Base-by-base conservation (phyloP, 768 basidiomycete species). In the Pisolithus tinctorius region DNA sequence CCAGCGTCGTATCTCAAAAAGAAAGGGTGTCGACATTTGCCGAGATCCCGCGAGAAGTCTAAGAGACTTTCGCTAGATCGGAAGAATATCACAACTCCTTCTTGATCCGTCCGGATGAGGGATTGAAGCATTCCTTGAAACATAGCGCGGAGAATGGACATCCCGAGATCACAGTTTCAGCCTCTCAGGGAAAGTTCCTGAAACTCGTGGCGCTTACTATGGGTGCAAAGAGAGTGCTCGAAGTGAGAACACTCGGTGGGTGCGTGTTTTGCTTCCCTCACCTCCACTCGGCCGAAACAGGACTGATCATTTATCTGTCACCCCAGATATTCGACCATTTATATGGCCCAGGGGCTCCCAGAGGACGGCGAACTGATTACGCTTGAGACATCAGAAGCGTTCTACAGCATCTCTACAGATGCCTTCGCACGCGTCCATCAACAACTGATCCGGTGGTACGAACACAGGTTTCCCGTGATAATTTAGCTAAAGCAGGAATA, bases 171-270 rank as follows among this genome's bases (percentile, higher is more conserved):
- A 73, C 77, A 2, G 79, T 81, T 37, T 75, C 72, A 48, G 61
- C 71, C 10, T 72, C 77, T 0, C 79, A 82, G 63, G 82, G 81
- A 6, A 82, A 82, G 61, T 72, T 82, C 54, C 58, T 84, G 52
- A 70, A 76, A 52, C 70, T 85, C 6, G 53, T 83, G 34, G 79
- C 74, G 6, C 66, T 67, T 40, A 74, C 78, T 3, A 71, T 80
- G 31, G 64, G 71, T 13, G 83, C 82, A 38, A 80, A 79, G 68
- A 66, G 74, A 50, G 71, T 84, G n/a, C 63, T 87, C 39, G 83
- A 85, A 58, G 75, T 87, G 45, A 84, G 83, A 0, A 84, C 83
- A 6, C 70, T 85, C 13, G 82, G 80, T n/a, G n/a, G n/a, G n/a
- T 57, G 84, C 82, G 83, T 83, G 37, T 1, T 20, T 20, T 20